phyloP scores from a whole-genome alignment of 306 rosid genomes.

The Gastrolobium bilobum region DNA sequence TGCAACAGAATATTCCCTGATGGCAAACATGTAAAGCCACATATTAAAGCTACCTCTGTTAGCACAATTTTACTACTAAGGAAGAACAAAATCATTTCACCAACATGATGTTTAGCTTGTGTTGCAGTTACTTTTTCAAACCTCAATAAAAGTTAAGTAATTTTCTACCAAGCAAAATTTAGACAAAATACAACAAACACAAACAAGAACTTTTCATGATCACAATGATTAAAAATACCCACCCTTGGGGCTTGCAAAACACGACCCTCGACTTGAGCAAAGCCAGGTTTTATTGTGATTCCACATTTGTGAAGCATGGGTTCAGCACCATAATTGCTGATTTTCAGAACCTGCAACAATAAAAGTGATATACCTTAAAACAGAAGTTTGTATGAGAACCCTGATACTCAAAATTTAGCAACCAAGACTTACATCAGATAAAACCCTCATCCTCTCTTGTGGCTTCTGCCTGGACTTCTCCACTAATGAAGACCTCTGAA shows the following conservation, averaged over 20 bases:
- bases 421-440: slow-evolving; percentile 66
- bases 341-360: slow-evolving; percentile 71
- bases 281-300: slow-evolving; percentile 56
- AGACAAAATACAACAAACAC: background rate
- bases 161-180: background rate
- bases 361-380: background rate
- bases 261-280: slow-evolving; percentile 89
- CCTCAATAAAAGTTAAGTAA: background rate
- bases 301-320: slow-evolving; percentile 83
- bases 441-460: slow-evolving; percentile 78
- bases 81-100: background rate
- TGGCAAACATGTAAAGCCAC: background rate
- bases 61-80: background rate
- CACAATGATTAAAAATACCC: background rate
- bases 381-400: background rate
- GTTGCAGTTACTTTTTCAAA: background rate
- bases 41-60: background rate
- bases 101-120: background rate
- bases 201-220: background rate
- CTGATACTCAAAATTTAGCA: background rate
- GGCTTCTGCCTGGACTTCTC: slow-evolving; percentile 98
- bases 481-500: slow-evolving; percentile 84
- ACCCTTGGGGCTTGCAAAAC: slow-evolving; percentile 92
- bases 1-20: background rate
- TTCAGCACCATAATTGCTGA: slow-evolving; percentile 74